A percentile compares a stretch with the other conserved stretches of the same genome.
These are phyloP conservation scores for Chara braunii DNA, from an alignment of 139 green algal species.

Conservation along the genomic window DNA sequence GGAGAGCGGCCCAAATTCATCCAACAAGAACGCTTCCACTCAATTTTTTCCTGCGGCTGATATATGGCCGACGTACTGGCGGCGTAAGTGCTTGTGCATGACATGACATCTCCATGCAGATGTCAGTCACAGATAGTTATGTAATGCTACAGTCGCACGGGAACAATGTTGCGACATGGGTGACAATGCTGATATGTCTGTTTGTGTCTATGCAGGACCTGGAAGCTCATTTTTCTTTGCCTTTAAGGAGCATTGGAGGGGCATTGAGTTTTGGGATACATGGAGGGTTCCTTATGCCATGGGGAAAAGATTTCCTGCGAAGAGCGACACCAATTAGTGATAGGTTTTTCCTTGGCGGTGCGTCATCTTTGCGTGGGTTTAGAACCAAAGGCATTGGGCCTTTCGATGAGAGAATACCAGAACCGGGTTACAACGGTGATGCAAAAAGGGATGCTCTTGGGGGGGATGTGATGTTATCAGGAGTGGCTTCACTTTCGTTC, in stretches of 20 bases:
- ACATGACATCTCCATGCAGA: too few species aligned
- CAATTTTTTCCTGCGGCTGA: too few species aligned
- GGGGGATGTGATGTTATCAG: conserved; percentile 17
- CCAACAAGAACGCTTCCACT: too few species aligned
- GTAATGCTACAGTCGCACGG: too few species aligned
- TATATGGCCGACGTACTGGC: too few species aligned
- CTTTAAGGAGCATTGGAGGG: conserved; percentile 7
- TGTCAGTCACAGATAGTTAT: too few species aligned
- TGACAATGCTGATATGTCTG: too few species aligned
- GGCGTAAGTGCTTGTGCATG: too few species aligned
- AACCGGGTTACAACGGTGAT: neutral
- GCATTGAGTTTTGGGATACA: conserved; percentile 4
- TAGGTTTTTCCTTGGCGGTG: conserved; percentile 40
- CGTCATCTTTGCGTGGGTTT: conserved; percentile 22
- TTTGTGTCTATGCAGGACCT: conserved; percentile 32
- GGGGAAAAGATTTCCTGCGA: neutral
- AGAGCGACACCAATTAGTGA: conserved; percentile 28
- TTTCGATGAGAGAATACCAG: neutral
- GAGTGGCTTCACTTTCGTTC: conserved; percentile 18
- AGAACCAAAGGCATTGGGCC: conserved; percentile 24
- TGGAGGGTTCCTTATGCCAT: conserved; percentile 25
- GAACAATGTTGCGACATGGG: too few species aligned
- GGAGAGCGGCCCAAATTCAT: too few species aligned
- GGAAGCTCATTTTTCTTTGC: neutral
- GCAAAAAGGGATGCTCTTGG: conserved; percentile 15